These are phyloP conservation scores for Suhomyces kunorum DNA, from an alignment of 1,139 yeast genomes.

Conservation along the genomic window DNA sequence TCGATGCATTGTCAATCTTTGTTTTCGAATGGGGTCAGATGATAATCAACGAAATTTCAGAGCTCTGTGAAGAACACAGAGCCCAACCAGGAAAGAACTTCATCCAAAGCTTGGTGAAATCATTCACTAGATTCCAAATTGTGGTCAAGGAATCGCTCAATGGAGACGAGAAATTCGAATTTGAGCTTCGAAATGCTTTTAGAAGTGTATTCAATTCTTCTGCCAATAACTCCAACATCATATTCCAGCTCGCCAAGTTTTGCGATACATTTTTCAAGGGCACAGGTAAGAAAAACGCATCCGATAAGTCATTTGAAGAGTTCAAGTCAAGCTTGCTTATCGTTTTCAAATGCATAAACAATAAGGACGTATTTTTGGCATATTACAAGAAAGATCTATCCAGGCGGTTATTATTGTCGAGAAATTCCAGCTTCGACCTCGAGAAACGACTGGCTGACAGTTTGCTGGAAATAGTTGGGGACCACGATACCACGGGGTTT, in stretches of 20 bases:
- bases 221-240: conserved; percentile 22
- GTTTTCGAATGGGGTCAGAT: conserved; percentile 18
- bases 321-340: conserved; percentile 26
- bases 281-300: conserved; percentile 12
- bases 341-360: conserved; percentile 38
- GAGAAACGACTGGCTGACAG: conserved; percentile 23
- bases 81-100: conserved; percentile 1
- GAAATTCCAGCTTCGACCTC: conserved; percentile 21
- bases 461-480: conserved; percentile 23
- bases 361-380: conserved; percentile 36
- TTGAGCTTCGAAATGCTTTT: conserved; percentile 33
- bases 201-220: conserved; percentile 26
- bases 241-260: conserved; percentile 34
- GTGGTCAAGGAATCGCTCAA: conserved; percentile 11
- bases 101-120: conserved; percentile 7
- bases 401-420: conserved; percentile 34
- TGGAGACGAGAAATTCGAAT: conserved; percentile 25
- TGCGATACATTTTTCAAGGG: conserved; percentile 36
- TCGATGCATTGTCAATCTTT: conserved; percentile 16
- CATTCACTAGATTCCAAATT: conserved; percentile 9
- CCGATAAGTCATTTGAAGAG: conserved; percentile 18
- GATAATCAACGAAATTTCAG: conserved; percentile 10
- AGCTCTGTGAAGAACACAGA: conserved; percentile 6
- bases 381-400: conserved; percentile 41
- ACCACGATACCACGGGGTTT: conserved; percentile 30